Evolutionary conservation across 768 basidiomycete genomes (phyloP), one percentile per base, ranked within the genome.

Genomic region (Lactarius evosmus): DNA sequence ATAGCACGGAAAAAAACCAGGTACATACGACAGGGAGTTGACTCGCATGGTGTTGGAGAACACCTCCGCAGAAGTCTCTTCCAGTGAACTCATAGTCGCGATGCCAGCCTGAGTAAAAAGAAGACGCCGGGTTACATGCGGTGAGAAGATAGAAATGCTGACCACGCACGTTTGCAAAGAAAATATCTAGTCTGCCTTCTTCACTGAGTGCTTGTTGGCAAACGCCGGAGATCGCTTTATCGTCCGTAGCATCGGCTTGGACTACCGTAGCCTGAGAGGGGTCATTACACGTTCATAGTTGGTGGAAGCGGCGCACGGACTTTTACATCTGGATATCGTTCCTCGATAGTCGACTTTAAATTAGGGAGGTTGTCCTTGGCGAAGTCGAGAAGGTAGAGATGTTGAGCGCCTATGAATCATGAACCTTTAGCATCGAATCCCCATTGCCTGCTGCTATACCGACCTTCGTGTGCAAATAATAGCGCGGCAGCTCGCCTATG

Each of bases 181-280:
- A 97, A 67, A 95, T 86, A 69, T 98, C 95, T 14, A 98, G 79
- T 63, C 85, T 82, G 9, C 94, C 93, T 72, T 95, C 88, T 65
- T 97, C 93, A 49, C 82, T 75, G 34, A 93, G 70, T 2, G 89
- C 92, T 62, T 79, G 85, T 61, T 87, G 77, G 73, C 94, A 93
- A 1, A 94, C 73, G 7, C 75, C 76, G 25, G 83, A 78, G 61
- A 97, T 87, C 11, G 87, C 82, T 14, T 74, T 69, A 58, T 93
- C 87, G 70, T 93, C 86, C 22, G 93, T 87, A 16, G 94, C 95
- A 72, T 98, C 95, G 16, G 84, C 94, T 71, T 87, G 83, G 36
- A 88, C 70, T 12, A 79, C 82, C 2, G 91, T 91, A n/a, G 86
- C 86, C 94, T 96, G 68, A 5, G 49, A n/a, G 58, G n/a, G 27